These are phyloP conservation scores for Emericellopsis atlantica DNA, from an alignment of 2,329 filamentous ascomycete species.

Conservation along the genomic window DNA sequence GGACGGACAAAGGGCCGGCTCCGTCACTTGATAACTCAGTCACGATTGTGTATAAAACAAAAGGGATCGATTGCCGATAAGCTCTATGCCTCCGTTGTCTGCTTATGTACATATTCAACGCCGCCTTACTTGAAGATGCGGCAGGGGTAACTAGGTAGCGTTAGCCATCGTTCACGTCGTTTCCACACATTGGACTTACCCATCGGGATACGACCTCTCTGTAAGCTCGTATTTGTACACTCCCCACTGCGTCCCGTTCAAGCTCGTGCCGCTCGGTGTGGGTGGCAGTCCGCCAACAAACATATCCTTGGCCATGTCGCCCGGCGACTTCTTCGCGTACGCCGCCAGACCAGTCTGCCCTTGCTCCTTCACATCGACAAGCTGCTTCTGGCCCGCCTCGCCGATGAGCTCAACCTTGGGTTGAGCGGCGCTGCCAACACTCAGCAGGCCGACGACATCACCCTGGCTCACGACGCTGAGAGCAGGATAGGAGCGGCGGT, in stretches of 20 bases:
- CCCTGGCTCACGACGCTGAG: constrained; percentile 71
- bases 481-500: constrained; percentile 68
- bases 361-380: constrained; percentile 66
- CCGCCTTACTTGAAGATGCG: constrained; percentile 41
- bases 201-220: constrained; percentile 56
- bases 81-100: constrained; percentile 2
- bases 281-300: constrained; percentile 74
- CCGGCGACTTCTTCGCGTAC: constrained; percentile 47
- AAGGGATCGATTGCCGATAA: constrained; percentile 1
- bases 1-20: neutral
- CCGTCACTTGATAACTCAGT: neutral
- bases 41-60: neutral
- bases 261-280: constrained; percentile 59
- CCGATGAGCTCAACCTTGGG: constrained; percentile 75
- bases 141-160: constrained; percentile 44
- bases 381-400: constrained; percentile 45
- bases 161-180: constrained; percentile 13
- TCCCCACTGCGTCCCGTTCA: constrained; percentile 40
- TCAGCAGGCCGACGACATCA: constrained; percentile 75
- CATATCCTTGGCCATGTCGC: constrained; percentile 50
- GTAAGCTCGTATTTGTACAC: constrained; percentile 57
- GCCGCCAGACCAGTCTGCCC: constrained; percentile 60
- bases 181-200: constrained; percentile 37
- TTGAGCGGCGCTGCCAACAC: constrained; percentile 65
- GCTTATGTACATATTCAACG: constrained; percentile 15